A percentile compares a stretch with the other conserved stretches of the same genome.
These are phyloP conservation scores for Fusarium nurragi DNA, from an alignment of 2,329 filamentous ascomycete species.

Conservation along the genomic window DNA sequence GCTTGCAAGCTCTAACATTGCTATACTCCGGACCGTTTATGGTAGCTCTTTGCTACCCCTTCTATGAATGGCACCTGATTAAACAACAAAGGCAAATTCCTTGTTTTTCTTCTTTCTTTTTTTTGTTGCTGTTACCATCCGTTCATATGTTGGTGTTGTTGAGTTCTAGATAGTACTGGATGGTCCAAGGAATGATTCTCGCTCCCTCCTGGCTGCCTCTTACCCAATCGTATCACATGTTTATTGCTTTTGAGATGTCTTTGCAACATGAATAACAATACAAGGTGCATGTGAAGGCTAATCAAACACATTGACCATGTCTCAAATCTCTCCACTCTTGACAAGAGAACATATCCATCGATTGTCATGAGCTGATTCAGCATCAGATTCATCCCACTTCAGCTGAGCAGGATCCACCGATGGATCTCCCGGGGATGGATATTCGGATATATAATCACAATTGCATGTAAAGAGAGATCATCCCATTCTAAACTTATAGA, in stretches of 20 bases:
- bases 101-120: too few relatives aligned
- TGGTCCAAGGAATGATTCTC: background rate
- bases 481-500: background rate
- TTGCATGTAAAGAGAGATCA: slow-evolving; percentile 2
- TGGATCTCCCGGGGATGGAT: slow-evolving; percentile 31
- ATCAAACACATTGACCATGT: background rate
- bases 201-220: background rate
- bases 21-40: background rate
- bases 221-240: too few relatives aligned
- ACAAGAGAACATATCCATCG: background rate
- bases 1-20: background rate
- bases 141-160: background rate
- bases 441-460: slow-evolving; percentile 40
- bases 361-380: slow-evolving; percentile 29
- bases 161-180: background rate
- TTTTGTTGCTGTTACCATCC: background rate
- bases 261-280: too few relatives aligned
- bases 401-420: slow-evolving; percentile 30
- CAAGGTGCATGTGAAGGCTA: background rate
- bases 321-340: background rate
- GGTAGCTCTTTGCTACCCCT: background rate
- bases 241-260: too few relatives aligned
- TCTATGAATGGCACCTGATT: background rate
- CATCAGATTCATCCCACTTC: slow-evolving; percentile 20
- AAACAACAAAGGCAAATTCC: too few relatives aligned